Conservation (phyloP, 208 protist genomes). For the Acanthamoeba polyphaga region DNA sequence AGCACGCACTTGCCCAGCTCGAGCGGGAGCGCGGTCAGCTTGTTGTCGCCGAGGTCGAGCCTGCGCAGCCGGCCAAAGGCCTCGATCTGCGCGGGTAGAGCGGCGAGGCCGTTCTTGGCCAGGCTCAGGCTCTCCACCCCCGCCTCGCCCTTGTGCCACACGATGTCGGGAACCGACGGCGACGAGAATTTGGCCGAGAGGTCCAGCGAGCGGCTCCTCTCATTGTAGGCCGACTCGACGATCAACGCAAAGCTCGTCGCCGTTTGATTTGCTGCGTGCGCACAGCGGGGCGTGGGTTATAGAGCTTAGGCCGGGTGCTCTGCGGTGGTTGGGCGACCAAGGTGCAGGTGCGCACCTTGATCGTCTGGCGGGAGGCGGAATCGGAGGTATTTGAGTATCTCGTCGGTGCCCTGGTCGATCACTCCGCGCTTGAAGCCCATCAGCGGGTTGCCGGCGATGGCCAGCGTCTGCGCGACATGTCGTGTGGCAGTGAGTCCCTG, state of each 20-base stretch:
- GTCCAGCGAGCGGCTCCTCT: neutral
- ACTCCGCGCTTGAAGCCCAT: slow-evolving; percentile 16
- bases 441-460: slow-evolving; percentile 12
- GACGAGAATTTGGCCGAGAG: slow-evolving; percentile 15
- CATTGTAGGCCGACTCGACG: slow-evolving; percentile 4
- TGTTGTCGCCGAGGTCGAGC: slow-evolving; percentile 33
- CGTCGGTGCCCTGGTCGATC: slow-evolving; percentile 5
- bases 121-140: neutral
- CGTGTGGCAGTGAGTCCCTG: neutral
- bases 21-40: neutral
- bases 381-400: slow-evolving; percentile 17
- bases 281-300: too few species aligned
- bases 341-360: neutral
- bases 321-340: too few species aligned
- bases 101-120: neutral
- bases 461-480: neutral
- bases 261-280: neutral
- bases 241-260: slow-evolving; percentile 12
- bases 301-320: too few species aligned
- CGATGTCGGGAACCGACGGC: neutral
- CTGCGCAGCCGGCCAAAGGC: neutral
- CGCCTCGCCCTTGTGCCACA: neutral
- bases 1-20: neutral
- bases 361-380: neutral
- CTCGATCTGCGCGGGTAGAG: neutral